Base-by-base conservation (phyloP, 2,329 filamentous ascomycete species). In the Coniella lustricola region DNA sequence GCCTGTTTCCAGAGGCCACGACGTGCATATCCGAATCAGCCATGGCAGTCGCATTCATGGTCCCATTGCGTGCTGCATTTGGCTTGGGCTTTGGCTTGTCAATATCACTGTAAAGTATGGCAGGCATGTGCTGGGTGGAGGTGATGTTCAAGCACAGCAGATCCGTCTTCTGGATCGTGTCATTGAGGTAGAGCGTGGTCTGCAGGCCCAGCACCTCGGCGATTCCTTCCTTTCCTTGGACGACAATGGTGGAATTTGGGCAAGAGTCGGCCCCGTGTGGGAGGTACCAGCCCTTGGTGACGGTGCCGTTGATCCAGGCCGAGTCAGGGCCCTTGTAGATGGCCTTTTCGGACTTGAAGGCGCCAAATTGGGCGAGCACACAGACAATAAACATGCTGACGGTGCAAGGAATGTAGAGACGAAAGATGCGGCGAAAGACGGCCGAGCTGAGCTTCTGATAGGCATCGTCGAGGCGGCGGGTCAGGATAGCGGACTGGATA, bases 381-480 rank as follows among this genome's bases (percentile, higher is more conserved):
- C 65, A 64, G 5, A 70, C 66, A 10, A 66, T 21, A 47, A 67
- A 62, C 64, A 69, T 69, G 58, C 64, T 67, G 47, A 69, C 62
- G 13, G 65, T 67, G 33, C 66, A 63, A 4, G 67, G 67, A 9
- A 67, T 61, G 50, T 67, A 69, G 12, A 70, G 63, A 4, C 67
- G 64, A 45, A 69, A 68, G 2, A 62, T 58, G 8, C 67, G 65
- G 31, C 67, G 51, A 20, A 70, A 65, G 17, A 65, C 64, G 8
- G 67, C 58, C 0, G 66, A 69, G 1, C 64, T 62, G 31, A 70
- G 64, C 17, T 57, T 61, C 50, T 64, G 59, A 49, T 67, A 67
- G n/a, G 59, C 63, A 17, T 57, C 57, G 14, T 66, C 64, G 10
- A 65, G 49, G 16, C 64, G 61, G 2, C 61, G 62, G 46, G 67